These are phyloP conservation scores for Colletotrichum noveboracense DNA, from an alignment of 2,329 filamentous ascomycete genomes.

Conservation along the genomic window DNA sequence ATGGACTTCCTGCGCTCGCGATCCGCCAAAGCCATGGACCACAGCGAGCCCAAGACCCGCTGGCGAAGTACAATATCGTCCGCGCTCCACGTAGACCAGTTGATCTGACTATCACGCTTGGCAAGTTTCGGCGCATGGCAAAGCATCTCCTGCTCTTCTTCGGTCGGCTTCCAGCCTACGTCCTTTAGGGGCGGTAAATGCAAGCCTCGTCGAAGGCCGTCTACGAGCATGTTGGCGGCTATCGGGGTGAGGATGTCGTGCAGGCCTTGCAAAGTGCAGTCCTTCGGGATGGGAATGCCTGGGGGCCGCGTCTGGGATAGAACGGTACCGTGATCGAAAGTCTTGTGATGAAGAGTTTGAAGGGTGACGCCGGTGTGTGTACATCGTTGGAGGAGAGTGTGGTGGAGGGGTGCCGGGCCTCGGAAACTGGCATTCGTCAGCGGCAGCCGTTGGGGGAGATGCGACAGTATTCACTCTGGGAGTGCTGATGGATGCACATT, in stretches of 20 bases:
- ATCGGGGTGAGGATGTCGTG: slow-evolving; percentile 58
- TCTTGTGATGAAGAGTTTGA: slow-evolving; percentile 79
- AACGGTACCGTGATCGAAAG: slow-evolving; percentile 81
- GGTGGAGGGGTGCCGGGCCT: slow-evolving; percentile 86
- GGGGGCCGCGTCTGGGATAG: slow-evolving; percentile 71
- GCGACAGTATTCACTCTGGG: slow-evolving; percentile 66
- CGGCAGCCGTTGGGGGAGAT: neutral
- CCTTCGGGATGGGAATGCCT: slow-evolving; percentile 55
- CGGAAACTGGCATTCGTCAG: slow-evolving; percentile 62
- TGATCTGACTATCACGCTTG: slow-evolving; percentile 65
- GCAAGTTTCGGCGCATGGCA: slow-evolving; percentile 76
- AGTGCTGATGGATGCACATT: slow-evolving; percentile 94
- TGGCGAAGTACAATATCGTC: slow-evolving; percentile 59
- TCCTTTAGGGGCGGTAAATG: slow-evolving; percentile 68
- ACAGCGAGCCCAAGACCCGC: slow-evolving; percentile 69
- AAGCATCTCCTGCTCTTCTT: slow-evolving; percentile 24
- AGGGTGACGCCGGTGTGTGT: slow-evolving; percentile 76
- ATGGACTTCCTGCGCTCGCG: slow-evolving; percentile 27
- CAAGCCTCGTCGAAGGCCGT: slow-evolving; percentile 64
- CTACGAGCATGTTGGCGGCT: slow-evolving; percentile 75
- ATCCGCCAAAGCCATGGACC: slow-evolving; percentile 54
- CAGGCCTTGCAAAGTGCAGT: slow-evolving; percentile 48
- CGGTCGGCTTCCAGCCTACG: slow-evolving; percentile 31
- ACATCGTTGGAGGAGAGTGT: slow-evolving; percentile 73
- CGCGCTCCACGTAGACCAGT: slow-evolving; percentile 61